phyloP scores from a whole-genome alignment of 192 early-diverging fungal genomes.

The Linnemannia schmuckeri region DNA sequence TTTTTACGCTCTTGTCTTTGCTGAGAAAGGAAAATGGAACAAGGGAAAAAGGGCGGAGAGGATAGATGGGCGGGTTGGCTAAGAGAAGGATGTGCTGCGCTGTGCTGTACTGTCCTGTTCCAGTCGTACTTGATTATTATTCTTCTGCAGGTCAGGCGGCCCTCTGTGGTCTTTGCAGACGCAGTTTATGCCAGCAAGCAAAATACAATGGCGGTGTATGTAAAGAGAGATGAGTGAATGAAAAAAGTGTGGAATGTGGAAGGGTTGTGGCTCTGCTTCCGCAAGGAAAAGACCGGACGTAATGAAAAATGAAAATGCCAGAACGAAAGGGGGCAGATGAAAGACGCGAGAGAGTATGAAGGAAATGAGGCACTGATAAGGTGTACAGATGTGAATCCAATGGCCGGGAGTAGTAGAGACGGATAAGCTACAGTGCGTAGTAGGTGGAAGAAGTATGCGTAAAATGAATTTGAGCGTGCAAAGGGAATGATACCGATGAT shows the following conservation, averaged over 20 bases:
- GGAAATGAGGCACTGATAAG: background rate
- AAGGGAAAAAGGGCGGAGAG: background rate
- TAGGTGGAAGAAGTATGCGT: background rate
- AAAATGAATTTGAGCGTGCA: background rate
- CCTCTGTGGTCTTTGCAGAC: background rate
- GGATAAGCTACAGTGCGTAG: background rate
- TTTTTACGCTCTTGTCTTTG: background rate
- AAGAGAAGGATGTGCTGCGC: background rate
- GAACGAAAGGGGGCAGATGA: too few species aligned
- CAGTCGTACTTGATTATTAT: background rate
- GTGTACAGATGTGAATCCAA: background rate
- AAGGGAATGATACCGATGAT: background rate
- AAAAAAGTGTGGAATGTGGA: background rate
- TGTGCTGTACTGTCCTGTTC: background rate
- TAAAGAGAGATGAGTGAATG: background rate
- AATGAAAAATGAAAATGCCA: too few species aligned
- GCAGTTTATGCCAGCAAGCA: background rate
- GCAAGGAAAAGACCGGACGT: too few species aligned
- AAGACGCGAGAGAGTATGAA: too few species aligned
- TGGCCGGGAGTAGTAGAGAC: background rate
- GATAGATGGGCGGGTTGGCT: background rate
- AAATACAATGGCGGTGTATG: background rate
- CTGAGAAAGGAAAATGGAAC: background rate
- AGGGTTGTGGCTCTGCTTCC: background rate
- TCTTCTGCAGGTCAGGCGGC: background rate